phyloP scores from a whole-genome alignment of 2,329 filamentous ascomycete species.

The Metarhizium humberi region DNA sequence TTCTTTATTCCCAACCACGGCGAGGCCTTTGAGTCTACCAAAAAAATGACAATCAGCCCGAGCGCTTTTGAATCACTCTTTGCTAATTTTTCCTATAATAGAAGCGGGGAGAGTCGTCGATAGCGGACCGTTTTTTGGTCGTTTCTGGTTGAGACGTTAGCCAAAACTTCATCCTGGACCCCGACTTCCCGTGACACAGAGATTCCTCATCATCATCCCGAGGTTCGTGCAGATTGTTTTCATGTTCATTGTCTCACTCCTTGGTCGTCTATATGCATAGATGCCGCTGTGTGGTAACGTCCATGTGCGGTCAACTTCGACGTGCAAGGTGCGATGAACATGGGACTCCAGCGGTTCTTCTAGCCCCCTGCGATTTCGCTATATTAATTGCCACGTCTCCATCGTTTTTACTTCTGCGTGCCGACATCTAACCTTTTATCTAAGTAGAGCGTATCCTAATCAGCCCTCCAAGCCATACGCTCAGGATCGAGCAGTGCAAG shows the following conservation, averaged over 20 bases:
- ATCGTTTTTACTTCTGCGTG: not conserved
- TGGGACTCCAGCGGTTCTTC: not conserved
- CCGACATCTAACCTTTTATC: not conserved
- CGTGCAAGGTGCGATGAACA: not conserved
- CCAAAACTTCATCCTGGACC: not conserved
- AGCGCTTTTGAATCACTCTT: not conserved
- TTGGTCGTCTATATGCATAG: not conserved
- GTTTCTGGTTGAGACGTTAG: conserved; percentile 2
- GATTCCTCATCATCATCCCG: conserved; percentile 8
- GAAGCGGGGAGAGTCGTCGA: conserved; percentile 9
- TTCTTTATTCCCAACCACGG: conserved; percentile 4
- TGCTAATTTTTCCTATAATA: conserved; percentile 3
- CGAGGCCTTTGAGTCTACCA: not conserved
- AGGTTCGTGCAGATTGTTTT: conserved; percentile 11
- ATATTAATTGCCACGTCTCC: not conserved
- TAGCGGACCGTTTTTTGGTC: conserved; percentile 4
- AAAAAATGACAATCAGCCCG: not conserved
- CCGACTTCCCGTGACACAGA: conserved; percentile 9
- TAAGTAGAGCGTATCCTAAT: not conserved
- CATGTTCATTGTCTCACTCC: not conserved
- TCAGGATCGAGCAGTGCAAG: conserved; percentile 4
- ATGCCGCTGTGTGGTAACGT: not conserved
- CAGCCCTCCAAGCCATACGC: not conserved
- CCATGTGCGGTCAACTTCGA: not conserved
- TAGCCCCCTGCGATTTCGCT: not conserved